A percentile compares a stretch with the other conserved stretches of the same genome.
phyloP scores from a whole-genome alignment of 176 grass and related monocot genomes.

The maize (Zea mays) region DNA sequence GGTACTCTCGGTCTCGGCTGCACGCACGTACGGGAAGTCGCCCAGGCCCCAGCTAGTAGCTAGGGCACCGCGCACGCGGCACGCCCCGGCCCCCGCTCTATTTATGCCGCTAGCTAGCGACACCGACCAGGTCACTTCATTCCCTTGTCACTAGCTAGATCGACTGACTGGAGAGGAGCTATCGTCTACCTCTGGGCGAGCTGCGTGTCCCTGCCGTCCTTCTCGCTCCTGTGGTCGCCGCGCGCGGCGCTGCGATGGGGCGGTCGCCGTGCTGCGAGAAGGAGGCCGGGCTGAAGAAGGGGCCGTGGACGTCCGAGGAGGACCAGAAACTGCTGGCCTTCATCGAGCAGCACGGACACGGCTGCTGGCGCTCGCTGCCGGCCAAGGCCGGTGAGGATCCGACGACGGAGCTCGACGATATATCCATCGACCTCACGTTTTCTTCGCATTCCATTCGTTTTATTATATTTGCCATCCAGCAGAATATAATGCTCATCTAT shows the following conservation, averaged over 20 bases:
- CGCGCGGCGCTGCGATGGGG: constrained; percentile 23
- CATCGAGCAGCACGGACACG: constrained; percentile 65
- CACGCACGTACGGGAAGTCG: background rate
- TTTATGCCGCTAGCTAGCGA: constrained; percentile 38
- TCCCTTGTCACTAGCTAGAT: background rate
- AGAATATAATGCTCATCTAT: background rate
- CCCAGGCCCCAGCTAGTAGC: background rate
- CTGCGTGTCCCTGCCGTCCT: too few relatives aligned
- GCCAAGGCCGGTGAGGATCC: constrained; percentile 54
- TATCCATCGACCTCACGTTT: too few relatives aligned
- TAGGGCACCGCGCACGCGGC: background rate
- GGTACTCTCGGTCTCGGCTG: background rate
- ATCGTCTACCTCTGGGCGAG: too few relatives aligned
- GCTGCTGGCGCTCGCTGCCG: constrained; percentile 74
- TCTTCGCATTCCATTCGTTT: background rate
- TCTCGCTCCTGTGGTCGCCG: background rate
- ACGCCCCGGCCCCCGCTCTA: background rate
- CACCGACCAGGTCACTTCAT: background rate
- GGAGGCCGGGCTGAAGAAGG: constrained; percentile 61
- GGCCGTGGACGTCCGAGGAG: constrained; percentile 59
- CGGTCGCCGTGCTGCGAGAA: constrained; percentile 63
- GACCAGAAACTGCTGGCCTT: constrained; percentile 64
- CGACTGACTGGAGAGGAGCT: background rate
- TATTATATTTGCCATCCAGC: background rate
- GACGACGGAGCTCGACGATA: too few relatives aligned